Evolutionary conservation across 805 yeast genomes (phyloP), one percentile per base, ranked within the genome.

Genomic region (Ogataea allantospora): DNA sequence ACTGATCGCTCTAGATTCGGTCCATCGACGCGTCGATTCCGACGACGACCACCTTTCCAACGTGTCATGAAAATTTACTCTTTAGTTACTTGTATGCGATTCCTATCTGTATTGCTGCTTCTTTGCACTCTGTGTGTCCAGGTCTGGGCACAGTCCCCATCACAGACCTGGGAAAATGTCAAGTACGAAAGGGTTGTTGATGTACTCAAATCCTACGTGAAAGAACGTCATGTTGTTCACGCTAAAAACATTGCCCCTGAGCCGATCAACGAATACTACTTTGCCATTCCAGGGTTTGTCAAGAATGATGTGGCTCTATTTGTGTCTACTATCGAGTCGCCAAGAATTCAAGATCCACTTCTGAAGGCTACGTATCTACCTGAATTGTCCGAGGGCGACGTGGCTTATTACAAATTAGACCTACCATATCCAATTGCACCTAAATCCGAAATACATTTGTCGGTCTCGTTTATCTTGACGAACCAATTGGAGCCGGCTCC

Each of bases 351-450:
- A 10, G 30, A 42, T 14, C 47, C 57, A 4, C 47, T 58, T 19
- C 39, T 64, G 14, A 30, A 38, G 10, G 43, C 58, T 3, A 30
- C 38, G 11, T 33, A 48, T 7, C 51, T 47, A 20, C 38, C 29
- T 13, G 17, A 32, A 4, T 38, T 34, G 8, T 41, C 35, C 8
- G 44, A 36, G 7, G 45, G 42, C 8, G 50, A 44, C 10, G 53
- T 66, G 35, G 58, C 55, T 19, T 73, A 67, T 54, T 80, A 74
- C 58, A 60, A 65, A 40, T 44, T 87, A 20, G 58, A 54, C 23
- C 64, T 88, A 34, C 84, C 86, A 9, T 67, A 68, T 30, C 84
- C 93, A 26, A 64, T 89, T 38, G 73, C 82, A 7, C 85, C 95
- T 18, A 76, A 78, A 23, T 71, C 78, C 16, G 62, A 63, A 21